Evolutionary conservation across 306 rosid genomes (phyloP).

Genomic region (Quercus wislizeni): DNA sequence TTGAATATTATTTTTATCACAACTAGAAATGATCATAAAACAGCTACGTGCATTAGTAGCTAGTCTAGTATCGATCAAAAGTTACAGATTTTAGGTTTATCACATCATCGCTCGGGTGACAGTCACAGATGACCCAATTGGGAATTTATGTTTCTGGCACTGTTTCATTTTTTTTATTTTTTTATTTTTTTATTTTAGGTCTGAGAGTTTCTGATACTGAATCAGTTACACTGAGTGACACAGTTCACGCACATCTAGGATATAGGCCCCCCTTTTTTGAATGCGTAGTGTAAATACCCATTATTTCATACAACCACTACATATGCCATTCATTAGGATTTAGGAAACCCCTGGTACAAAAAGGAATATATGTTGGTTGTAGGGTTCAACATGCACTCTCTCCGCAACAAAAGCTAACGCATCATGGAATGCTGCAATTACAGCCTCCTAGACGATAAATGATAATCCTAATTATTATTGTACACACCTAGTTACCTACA

Average conservation of each 20-base stretch:
- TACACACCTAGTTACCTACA: no score
- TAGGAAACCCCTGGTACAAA: slow-evolving; percentile 10
- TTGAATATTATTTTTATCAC: not conserved
- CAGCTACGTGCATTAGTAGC: not conserved
- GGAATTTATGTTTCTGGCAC: not conserved
- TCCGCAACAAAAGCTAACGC: slow-evolving; percentile 8
- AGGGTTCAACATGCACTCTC: slow-evolving; percentile 25
- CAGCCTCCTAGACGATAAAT: not conserved
- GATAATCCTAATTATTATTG: no score
- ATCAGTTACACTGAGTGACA: not conserved
- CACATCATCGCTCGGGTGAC: not conserved
- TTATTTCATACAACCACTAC: slow-evolving; percentile 72
- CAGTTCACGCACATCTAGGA: slow-evolving; percentile 21
- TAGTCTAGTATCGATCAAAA: not conserved
- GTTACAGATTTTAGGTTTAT: not conserved
- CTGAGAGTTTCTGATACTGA: not conserved
- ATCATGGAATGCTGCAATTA: not conserved
- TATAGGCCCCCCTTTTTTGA: slow-evolving; percentile 47
- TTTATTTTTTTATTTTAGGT: no score
- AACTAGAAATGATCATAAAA: not conserved
- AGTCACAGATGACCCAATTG: not conserved
- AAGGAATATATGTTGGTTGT: slow-evolving; percentile 45
- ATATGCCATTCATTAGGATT: slow-evolving; percentile 34
- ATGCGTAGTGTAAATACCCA: slow-evolving; percentile 63
- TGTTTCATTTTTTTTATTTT: not conserved